Percentiles rank a stretch among this genome's conserved stretches.
Evolutionary conservation across 257 asterid species (phyloP).

Genomic region (Primulina eburnea): DNA sequence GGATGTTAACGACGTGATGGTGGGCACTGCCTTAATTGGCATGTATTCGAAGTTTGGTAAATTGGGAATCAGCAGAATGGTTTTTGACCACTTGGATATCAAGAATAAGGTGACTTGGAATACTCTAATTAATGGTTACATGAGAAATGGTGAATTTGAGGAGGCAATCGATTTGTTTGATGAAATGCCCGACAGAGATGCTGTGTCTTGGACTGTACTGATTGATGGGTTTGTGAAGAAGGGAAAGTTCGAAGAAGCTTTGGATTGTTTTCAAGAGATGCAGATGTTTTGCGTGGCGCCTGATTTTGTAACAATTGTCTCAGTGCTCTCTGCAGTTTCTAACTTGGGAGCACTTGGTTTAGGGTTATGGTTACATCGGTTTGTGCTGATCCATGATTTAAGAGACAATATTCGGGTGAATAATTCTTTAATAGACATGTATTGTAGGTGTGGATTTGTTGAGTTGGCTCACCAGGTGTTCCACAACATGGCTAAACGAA

Average conservation of each 20-base stretch:
- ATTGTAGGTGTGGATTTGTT: conserved; percentile 68
- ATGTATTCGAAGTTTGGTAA: conserved; percentile 66
- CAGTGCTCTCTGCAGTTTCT: conserved; percentile 65
- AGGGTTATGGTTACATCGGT: conserved; percentile 70
- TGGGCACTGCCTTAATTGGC: conserved; percentile 65
- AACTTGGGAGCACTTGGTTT: conserved; percentile 66
- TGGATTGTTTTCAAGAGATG: conserved; percentile 71
- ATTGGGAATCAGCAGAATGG: conserved; percentile 42
- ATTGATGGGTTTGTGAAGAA: conserved; percentile 68
- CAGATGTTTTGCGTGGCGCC: conserved; percentile 46
- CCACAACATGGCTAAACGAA: conserved; percentile 46
- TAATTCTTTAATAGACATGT: conserved; percentile 71
- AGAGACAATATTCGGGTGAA: conserved; percentile 42
- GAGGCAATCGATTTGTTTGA: conserved; percentile 55
- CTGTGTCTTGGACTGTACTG: conserved; percentile 71
- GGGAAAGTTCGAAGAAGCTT: conserved; percentile 51
- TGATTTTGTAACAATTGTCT: conserved; percentile 58
- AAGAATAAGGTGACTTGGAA: conserved; percentile 76
- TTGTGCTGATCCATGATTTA: conserved; percentile 29
- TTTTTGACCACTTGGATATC: conserved; percentile 44
- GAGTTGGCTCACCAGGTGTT: conserved; percentile 64
- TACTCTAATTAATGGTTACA: conserved; percentile 59
- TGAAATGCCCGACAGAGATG: conserved; percentile 71
- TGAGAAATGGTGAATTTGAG: conserved; percentile 52
- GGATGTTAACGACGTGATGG: conserved; percentile 49